Conservation (phyloP, 306 rosid genomes). For the Cucumis sativus region DNA sequence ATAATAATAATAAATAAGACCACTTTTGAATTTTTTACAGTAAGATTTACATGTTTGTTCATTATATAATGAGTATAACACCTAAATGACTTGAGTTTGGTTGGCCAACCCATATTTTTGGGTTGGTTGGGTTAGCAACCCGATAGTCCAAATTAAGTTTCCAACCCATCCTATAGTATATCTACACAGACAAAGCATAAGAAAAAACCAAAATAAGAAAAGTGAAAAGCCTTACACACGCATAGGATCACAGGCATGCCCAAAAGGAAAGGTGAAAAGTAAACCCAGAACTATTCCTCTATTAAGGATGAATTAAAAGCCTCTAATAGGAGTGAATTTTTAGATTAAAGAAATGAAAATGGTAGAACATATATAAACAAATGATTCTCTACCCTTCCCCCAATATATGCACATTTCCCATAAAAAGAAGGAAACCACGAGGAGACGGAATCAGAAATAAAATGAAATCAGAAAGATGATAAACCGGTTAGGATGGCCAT, state of each 20-base stretch:
- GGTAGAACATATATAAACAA: not conserved
- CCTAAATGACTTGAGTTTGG: too few relatives aligned
- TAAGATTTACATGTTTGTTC: too few relatives aligned
- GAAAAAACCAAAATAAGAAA: not conserved
- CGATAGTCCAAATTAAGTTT: too few relatives aligned
- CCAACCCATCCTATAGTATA: slow-evolving; percentile 97
- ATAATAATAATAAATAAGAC: too few relatives aligned
- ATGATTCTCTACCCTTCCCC: not conserved
- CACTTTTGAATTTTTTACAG: too few relatives aligned
- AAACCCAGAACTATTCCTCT: not conserved
- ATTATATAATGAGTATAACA: too few relatives aligned
- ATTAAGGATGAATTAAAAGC: not conserved
- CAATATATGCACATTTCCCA: not conserved
- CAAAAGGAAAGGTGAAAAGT: not conserved
- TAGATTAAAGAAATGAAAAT: not conserved
- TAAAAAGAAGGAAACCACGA: not conserved
- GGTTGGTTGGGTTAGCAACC: too few relatives aligned
- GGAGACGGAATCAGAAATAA: too few relatives aligned
- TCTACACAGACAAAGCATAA: slow-evolving; percentile 20
- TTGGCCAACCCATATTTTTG: too few relatives aligned
- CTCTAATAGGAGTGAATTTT: not conserved
- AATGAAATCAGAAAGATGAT: too few relatives aligned
- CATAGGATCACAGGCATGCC: too few relatives aligned
- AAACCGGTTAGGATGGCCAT: too few relatives aligned
- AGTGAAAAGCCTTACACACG: not conserved